Conservation (phyloP, 2,329 filamentous ascomycete genomes). For the Iodosphaeria phyllophila region DNA sequence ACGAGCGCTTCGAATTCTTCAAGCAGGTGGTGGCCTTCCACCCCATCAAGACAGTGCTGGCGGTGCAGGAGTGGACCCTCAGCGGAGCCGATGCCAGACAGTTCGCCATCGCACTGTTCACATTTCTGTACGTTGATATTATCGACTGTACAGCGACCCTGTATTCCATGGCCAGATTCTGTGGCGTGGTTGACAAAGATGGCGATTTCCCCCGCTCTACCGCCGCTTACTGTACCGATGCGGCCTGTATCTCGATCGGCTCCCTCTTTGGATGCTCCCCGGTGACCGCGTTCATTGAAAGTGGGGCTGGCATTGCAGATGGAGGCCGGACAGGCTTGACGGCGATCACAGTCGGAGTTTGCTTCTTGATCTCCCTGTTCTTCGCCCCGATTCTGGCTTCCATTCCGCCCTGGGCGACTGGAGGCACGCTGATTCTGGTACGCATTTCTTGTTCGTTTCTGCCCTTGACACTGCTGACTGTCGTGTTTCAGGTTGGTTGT, state of each 20-base stretch:
- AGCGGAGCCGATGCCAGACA: conserved; percentile 32
- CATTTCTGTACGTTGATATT: conserved; percentile 65
- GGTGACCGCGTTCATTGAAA: conserved; percentile 59
- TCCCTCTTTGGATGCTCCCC: conserved; percentile 52
- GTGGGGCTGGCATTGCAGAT: conserved; percentile 57
- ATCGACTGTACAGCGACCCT: conserved; percentile 62
- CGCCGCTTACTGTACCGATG: conserved; percentile 58
- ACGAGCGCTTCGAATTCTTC: conserved; percentile 53
- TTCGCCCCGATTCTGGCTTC: conserved; percentile 62
- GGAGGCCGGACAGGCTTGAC: conserved; percentile 58
- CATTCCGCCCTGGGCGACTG: conserved; percentile 62
- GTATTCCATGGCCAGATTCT: conserved; percentile 69
- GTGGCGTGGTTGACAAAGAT: conserved; percentile 43
- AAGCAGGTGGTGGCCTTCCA: conserved; percentile 54
- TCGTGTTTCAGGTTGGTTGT: conserved; percentile 38
- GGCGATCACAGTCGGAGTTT: conserved; percentile 47
- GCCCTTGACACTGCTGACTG: neutral
- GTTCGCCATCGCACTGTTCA: conserved; percentile 54
- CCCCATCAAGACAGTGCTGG: conserved; percentile 44
- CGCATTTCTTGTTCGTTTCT: conserved; percentile 10
- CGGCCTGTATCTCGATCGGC: conserved; percentile 51
- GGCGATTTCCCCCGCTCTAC: conserved; percentile 79
- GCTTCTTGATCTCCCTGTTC: conserved; percentile 55
- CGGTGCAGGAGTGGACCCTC: conserved; percentile 48
- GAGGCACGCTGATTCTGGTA: conserved; percentile 51